Base-by-base conservation (phyloP, 176 grass and related monocot genomes). In the Tillandsia leiboldiana region DNA sequence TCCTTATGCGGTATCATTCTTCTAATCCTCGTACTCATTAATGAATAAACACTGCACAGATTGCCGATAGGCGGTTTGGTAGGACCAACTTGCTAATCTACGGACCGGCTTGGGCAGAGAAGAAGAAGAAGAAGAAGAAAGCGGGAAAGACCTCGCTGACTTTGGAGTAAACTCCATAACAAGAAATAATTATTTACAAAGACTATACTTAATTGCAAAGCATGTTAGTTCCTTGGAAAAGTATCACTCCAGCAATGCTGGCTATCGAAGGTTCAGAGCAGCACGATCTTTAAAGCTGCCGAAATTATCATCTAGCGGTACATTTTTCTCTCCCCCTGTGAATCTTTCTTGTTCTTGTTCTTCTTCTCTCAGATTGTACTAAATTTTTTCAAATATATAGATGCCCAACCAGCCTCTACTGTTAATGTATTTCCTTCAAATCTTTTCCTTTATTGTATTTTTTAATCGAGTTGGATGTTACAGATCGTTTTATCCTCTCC, bases 81-180 rank as follows among this genome's bases (percentile, higher is more conserved):
- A 83, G 87, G 69, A 93, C 94, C 13, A 90, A 99, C 83, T 85
- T 99, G 75, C 75, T 99, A 73, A 93, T 93, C 51, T 99, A 93
- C 65, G 89, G 89, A 54, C 94, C 94, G 53, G 33, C 82, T 47
- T 99, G 89, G 87, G 88, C 94, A 75, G 72, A 88, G 70, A 99
- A 97, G 82, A 90, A 91, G 78, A 85, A 86, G 78, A 85, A 86
- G 83, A 85, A 86, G 83, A 85, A 70, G 64, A 76, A 73, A 78
- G 67, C 33, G 70, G 67, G 71, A 74, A 80, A 74, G n/a, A 51
- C 33, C 24, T 73, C 9, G 26, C 47, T 51, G 76, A 29, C 58
- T 51, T 28, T 50, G 50, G 61, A 53, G 49, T 18, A 51, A 73
- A 10, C 65, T 63, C 57, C 79, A 56, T 64, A 65, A 11, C 53